Conservation (phyloP, 208 protist species). For the Trypanosoma mega region DNA sequence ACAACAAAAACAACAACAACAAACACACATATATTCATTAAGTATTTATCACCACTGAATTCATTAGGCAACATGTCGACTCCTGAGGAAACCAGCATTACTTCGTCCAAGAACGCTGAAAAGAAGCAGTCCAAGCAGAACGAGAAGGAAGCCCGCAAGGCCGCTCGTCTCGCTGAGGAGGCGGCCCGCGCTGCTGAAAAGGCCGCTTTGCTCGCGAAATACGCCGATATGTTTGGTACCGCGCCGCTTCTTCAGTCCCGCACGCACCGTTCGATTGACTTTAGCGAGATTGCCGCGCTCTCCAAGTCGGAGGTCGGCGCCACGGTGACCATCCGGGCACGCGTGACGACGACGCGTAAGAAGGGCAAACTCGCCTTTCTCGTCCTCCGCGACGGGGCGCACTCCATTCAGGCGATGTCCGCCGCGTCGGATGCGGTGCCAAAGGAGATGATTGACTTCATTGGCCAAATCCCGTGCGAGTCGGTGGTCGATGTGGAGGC, state of each 20-base stretch:
- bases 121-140: slow-evolving; percentile 54
- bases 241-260: slow-evolving; percentile 76
- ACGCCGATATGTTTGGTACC: slow-evolving; percentile 75
- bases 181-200: slow-evolving; percentile 79
- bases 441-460: slow-evolving; percentile 91
- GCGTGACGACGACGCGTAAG: slow-evolving; percentile 88
- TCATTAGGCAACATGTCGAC: not conserved
- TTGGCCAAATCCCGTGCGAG: slow-evolving; percentile 86
- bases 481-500: slow-evolving; percentile 89
- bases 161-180: slow-evolving; percentile 82
- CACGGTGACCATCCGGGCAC: slow-evolving; percentile 73
- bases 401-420: slow-evolving; percentile 86
- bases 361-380: slow-evolving; percentile 93
- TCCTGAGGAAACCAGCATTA: slow-evolving; percentile 4
- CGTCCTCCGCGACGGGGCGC: slow-evolving; percentile 77
- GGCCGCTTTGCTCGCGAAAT: slow-evolving; percentile 73
- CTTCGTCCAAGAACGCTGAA: slow-evolving; percentile 17
- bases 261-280: slow-evolving; percentile 52
- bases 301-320: slow-evolving; percentile 35
- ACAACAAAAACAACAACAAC: no score
- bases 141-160: slow-evolving; percentile 84
- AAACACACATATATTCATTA: slow-evolving; percentile 3
- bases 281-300: slow-evolving; percentile 52
- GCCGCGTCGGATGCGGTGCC: slow-evolving; percentile 67
- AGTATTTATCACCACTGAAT: not conserved